A percentile compares a stretch with the other conserved stretches of the same genome.
phyloP scores from a whole-genome alignment of 768 basidiomycete species.

The Mrakia hoshinonis region DNA sequence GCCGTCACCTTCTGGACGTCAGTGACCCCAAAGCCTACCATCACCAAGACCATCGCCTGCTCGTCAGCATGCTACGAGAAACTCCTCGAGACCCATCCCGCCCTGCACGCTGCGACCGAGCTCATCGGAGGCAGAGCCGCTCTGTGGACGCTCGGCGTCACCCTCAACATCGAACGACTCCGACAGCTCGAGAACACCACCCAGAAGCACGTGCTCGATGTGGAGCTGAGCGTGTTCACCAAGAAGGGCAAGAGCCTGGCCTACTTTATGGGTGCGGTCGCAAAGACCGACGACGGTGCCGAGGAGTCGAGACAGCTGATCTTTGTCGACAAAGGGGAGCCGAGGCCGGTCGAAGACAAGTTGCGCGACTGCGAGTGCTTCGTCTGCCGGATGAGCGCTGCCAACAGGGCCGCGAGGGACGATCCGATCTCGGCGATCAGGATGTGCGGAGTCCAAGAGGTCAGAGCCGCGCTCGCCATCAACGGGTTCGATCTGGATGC shows the following conservation, averaged over 20 bases:
- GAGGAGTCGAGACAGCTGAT: background rate
- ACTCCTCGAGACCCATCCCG: background rate
- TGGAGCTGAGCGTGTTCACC: background rate
- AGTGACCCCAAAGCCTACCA: background rate
- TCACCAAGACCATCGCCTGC: conserved; percentile 1
- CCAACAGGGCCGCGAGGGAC: background rate
- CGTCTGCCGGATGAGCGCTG: too few relatives aligned
- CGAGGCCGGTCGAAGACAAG: background rate
- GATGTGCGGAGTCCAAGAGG: background rate
- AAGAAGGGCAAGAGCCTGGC: background rate
- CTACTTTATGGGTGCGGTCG: background rate
- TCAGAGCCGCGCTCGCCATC: background rate
- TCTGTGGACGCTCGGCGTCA: background rate
- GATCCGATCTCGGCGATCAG: background rate
- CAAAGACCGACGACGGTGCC: background rate
- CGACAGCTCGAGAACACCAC: background rate
- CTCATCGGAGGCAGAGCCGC: background rate
- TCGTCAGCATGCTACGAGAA: background rate
- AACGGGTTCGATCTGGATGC: background rate
- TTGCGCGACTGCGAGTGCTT: background rate
- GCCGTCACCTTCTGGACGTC: background rate
- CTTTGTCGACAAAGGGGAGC: background rate
- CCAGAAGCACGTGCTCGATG: background rate
- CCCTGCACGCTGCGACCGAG: background rate
- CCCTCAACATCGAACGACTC: background rate